Base-by-base conservation (phyloP, 768 basidiomycete species). In the Austroboletus eburneus region DNA sequence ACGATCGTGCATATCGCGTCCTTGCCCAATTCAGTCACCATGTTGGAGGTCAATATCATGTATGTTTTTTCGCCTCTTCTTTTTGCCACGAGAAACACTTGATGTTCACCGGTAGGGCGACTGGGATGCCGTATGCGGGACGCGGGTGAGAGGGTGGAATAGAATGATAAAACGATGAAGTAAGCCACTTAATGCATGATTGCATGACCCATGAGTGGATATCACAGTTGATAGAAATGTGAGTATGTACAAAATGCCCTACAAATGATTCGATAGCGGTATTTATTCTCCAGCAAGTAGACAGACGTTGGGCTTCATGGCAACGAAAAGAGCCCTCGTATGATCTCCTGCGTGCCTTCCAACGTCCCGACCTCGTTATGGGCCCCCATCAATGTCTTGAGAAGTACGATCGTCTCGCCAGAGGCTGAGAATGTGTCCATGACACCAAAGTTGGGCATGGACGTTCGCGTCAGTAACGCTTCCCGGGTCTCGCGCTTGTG, bases 31-130 rank as follows among this genome's bases (percentile, higher is more conserved):
- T 77, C 80, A 41, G 83, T 87, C 5, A 81, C 83, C 16, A 75
- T 91, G 44, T 73, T 88, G 32, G 76, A 83, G 18, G 69, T 88
- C 55, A 84, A 77, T 39, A 83, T 91, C 56, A 85, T 89, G 89
- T 89, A 54, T 46, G 81, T 72, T 4, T 44, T 23, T 8, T 9
- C 45, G 18, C 18, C 44, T 32, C 39, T 3, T 12, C 4, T 7
- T 17, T 1, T 12, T 18, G 21, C 20, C 23, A 34, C 14, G 13
- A n/a, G 29, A 7, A 29, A 29, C 29, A 7, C 13, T 7, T 27
- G 25, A 27, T 10, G 25, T 27, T 27, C 25, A 10, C 10, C 10
- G 25, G 10, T 44, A 76, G 74, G 72, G 73, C 76, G 3, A 72
- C 70, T 6, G 60, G 65, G 9, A 72, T 70, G 60, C 76, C 76